phyloP scores from a whole-genome alignment of 768 basidiomycete species.

The Suillus spraguei region DNA sequence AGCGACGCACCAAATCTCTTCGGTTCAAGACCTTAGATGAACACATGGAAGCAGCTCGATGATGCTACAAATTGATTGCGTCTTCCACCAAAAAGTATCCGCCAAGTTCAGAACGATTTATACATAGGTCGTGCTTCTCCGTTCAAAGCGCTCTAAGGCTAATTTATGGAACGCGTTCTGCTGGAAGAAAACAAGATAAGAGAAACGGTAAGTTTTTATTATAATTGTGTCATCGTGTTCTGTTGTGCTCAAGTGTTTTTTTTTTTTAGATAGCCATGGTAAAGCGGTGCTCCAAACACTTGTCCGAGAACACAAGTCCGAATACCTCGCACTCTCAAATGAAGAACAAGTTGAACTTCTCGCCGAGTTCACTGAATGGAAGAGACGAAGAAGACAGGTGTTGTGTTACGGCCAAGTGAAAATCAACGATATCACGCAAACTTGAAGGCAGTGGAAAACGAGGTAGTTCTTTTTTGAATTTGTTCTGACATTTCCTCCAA shows the following conservation, averaged over 20 bases:
- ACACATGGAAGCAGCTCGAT: too few relatives aligned
- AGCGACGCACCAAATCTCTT: too few relatives aligned
- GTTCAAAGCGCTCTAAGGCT: conserved; percentile 4
- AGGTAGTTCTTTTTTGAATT: conserved; percentile 7
- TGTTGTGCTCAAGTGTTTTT: background rate
- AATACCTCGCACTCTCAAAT: too few relatives aligned
- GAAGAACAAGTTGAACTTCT: too few relatives aligned
- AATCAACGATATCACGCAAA: conserved; percentile 12
- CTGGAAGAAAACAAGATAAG: conserved; percentile 13
- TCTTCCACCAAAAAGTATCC: too few relatives aligned
- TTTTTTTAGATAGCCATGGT: conserved; percentile 3
- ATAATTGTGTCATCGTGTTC: background rate
- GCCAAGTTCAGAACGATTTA: too few relatives aligned
- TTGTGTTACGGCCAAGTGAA: background rate
- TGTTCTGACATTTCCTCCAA: background rate
- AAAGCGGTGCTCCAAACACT: too few relatives aligned
- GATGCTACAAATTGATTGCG: too few relatives aligned
- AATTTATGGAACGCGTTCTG: conserved; percentile 15
- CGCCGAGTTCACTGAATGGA: too few relatives aligned
- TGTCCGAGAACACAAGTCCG: too few relatives aligned
- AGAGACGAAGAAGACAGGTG: background rate
- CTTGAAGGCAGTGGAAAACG: conserved; percentile 8
- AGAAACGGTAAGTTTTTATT: conserved; percentile 6
- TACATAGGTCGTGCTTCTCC: too few relatives aligned
- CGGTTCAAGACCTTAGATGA: too few relatives aligned